These are phyloP conservation scores for Phyllosticta ampelicida DNA, from an alignment of 2,329 filamentous ascomycete species.

Conservation along the genomic window DNA sequence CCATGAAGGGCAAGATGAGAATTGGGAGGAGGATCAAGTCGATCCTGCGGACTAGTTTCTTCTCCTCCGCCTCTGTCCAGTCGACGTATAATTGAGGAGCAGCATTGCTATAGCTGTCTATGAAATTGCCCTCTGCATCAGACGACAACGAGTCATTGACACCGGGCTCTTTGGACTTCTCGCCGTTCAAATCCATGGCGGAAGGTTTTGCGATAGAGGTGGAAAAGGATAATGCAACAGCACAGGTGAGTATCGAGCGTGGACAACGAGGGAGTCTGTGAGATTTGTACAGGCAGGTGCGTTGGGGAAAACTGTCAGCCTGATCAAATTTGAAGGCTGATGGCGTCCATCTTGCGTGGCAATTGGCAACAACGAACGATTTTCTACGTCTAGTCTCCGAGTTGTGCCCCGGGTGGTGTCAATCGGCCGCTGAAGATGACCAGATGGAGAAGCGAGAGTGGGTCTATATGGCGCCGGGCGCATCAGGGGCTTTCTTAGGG, in stretches of 20 bases:
- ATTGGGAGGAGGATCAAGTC: constrained; percentile 24
- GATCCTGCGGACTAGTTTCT: constrained; percentile 20
- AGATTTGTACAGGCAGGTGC: not conserved
- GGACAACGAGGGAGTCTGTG: not conserved
- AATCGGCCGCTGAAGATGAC: not conserved
- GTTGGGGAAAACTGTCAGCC: not conserved
- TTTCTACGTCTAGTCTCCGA: not conserved
- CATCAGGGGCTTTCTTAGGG: not conserved
- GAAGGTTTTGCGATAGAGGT: not conserved
- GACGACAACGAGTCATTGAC: not conserved
- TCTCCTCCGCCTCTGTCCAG: constrained; percentile 20
- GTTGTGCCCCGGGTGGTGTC: not conserved
- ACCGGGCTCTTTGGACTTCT: not conserved
- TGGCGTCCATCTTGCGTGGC: not conserved
- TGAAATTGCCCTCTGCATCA: not conserved
- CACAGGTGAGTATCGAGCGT: not conserved
- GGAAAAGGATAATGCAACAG: not conserved
- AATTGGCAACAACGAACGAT: not conserved
- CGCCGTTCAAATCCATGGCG: not conserved
- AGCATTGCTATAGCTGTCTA: not conserved
- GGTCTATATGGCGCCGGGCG: not conserved
- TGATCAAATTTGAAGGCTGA: not conserved
- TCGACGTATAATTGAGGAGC: not conserved
- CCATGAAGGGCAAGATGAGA: constrained; percentile 24
- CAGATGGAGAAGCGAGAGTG: not conserved